Percentiles rank a stretch among this genome's conserved stretches.
These are phyloP conservation scores for Byssoonygena ceratinophila DNA, from an alignment of 2,329 filamentous ascomycete species.

Conservation along the genomic window DNA sequence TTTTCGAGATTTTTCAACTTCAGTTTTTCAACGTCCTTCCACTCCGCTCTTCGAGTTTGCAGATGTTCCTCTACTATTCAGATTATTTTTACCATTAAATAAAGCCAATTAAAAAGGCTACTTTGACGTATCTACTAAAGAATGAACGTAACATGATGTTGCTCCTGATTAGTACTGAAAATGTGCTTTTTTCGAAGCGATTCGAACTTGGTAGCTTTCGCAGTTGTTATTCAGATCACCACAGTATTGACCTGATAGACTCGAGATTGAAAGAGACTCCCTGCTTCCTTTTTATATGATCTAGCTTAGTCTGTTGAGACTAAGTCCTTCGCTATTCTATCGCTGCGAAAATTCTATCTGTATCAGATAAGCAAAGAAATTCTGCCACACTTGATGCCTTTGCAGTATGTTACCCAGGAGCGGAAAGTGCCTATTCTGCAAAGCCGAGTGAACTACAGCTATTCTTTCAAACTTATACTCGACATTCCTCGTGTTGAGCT, in stretches of 20 bases:
- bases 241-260: neutral
- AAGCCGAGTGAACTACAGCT: neutral
- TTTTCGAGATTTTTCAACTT: constrained; percentile 4
- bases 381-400: neutral
- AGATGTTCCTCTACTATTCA: neutral
- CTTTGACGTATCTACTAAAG: neutral
- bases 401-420: neutral
- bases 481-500: neutral
- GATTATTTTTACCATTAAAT: neutral
- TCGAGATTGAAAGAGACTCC: neutral
- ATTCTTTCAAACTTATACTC: neutral
- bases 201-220: neutral
- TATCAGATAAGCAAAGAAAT: neutral
- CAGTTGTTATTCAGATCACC: neutral
- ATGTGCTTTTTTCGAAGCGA: neutral
- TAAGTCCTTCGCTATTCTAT: neutral
- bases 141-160: neutral
- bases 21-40: too few relatives aligned
- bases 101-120: neutral
- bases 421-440: neutral
- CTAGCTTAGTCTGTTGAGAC: neutral
- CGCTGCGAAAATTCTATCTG: neutral
- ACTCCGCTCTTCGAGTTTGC: neutral
- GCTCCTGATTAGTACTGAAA: neutral
- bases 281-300: neutral